A percentile compares a stretch with the other conserved stretches of the same genome.
Evolutionary conservation across 352 stramenopile genomes (phyloP).

Genomic region (Hyaloperonospora arabidopsidis): DNA sequence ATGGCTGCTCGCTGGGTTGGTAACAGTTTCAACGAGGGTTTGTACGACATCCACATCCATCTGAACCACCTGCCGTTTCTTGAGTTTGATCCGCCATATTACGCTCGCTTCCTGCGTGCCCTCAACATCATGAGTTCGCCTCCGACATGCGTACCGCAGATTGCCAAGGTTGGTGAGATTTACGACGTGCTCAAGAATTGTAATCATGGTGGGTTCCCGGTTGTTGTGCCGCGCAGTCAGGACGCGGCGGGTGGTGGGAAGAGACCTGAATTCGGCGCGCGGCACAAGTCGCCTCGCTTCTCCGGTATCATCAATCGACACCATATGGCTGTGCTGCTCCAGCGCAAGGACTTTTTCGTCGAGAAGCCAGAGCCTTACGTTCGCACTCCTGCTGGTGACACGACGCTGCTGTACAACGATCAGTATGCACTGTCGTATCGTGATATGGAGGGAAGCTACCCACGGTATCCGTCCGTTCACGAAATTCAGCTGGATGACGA

Average conservation of each 20-base stretch:
- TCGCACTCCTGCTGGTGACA: constrained; percentile 63
- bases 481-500: constrained; percentile 90
- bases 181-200: constrained; percentile 65
- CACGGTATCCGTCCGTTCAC: constrained; percentile 68
- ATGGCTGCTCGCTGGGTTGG: constrained; percentile 95
- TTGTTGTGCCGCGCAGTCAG: constrained; percentile 47
- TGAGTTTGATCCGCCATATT: constrained; percentile 90
- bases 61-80: constrained; percentile 95
- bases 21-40: constrained; percentile 96
- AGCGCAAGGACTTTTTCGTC: constrained; percentile 82
- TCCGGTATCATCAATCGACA: constrained; percentile 68
- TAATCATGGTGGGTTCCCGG: constrained; percentile 69
- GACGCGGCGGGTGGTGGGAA: constrained; percentile 31
- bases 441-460: constrained; percentile 76
- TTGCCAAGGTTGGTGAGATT: constrained; percentile 70
- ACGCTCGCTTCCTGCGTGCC: constrained; percentile 62
- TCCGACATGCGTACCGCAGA: constrained; percentile 55
- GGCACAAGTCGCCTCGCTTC: constrained; percentile 46
- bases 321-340: constrained; percentile 69
- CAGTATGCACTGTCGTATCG: constrained; percentile 80
- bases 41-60: constrained; percentile 99
- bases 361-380: constrained; percentile 75
- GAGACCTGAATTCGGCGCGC: constrained; percentile 9
- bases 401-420: constrained; percentile 79
- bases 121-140: constrained; percentile 73